These are phyloP conservation scores for Fraxinus quadrangulata DNA, from an alignment of 257 asterid genomes.

Conservation along the genomic window DNA sequence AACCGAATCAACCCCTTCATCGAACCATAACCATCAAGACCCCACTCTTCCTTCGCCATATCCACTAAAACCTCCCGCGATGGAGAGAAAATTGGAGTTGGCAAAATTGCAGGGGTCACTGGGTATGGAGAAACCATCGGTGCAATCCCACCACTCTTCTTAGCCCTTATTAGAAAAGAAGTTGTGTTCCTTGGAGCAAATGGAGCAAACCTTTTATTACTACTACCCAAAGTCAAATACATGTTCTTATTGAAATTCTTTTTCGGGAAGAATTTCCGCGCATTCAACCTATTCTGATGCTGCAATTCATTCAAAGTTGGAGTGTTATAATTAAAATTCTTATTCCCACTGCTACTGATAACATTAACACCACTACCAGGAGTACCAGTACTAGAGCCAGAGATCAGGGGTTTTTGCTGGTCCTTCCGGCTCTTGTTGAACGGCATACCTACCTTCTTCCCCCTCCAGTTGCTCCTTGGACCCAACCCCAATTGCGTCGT, in stretches of 20 bases:
- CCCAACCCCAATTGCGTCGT: slow-evolving; percentile 70
- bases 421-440: not conserved
- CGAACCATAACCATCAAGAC: slow-evolving; percentile 65
- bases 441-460: not conserved
- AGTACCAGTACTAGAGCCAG: slow-evolving; percentile 34
- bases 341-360: slow-evolving; percentile 30
- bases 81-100: slow-evolving; percentile 58
- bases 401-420: slow-evolving; percentile 29
- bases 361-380: slow-evolving; percentile 19
- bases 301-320: slow-evolving; percentile 70
- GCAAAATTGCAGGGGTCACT: slow-evolving; percentile 54
- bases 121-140: slow-evolving; percentile 58
- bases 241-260: slow-evolving; percentile 50
- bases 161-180: slow-evolving; percentile 56
- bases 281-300: slow-evolving; percentile 65
- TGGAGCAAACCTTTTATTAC: slow-evolving; percentile 44
- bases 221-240: slow-evolving; percentile 29
- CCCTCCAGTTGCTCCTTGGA: slow-evolving; percentile 27
- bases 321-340: slow-evolving; percentile 53
- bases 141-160: slow-evolving; percentile 55
- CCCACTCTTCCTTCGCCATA: slow-evolving; percentile 65
- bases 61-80: slow-evolving; percentile 52
- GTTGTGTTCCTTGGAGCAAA: slow-evolving; percentile 64
- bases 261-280: slow-evolving; percentile 55
- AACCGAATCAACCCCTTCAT: slow-evolving; percentile 65